Percentiles rank a stretch among this genome's conserved stretches.
These are phyloP conservation scores for Polyporus arcularius DNA, from an alignment of 768 basidiomycete genomes.

Conservation along the genomic window DNA sequence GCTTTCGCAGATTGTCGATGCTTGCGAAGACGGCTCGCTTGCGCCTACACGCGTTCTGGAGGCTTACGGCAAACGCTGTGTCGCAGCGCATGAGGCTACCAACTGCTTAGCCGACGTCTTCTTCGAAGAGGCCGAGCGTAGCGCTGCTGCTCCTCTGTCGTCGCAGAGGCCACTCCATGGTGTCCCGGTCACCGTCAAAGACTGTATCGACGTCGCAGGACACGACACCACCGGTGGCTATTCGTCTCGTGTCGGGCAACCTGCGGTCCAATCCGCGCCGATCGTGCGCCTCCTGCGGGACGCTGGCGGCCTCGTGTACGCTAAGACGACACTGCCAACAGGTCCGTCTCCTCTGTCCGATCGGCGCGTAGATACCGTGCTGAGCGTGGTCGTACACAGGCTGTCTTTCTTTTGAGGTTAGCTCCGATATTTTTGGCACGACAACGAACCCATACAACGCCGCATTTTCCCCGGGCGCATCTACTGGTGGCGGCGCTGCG, in stretches of 20 bases:
- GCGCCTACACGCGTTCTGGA: slow-evolving; percentile 34
- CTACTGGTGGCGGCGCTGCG: slow-evolving; percentile 53
- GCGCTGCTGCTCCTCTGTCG: neutral
- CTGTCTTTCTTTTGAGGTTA: slow-evolving; percentile 40
- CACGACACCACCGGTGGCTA: slow-evolving; percentile 49
- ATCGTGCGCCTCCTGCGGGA: slow-evolving; percentile 42
- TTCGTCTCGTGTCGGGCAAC: slow-evolving; percentile 39
- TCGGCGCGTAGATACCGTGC: too few species aligned
- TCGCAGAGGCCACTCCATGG: slow-evolving; percentile 39
- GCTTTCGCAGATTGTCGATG: slow-evolving; percentile 37
- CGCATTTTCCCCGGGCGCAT: slow-evolving; percentile 45
- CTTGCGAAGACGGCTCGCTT: slow-evolving; percentile 30
- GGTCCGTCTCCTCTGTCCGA: too few species aligned
- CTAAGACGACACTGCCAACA: slow-evolving; percentile 46
- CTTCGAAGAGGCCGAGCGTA: slow-evolving; percentile 33
- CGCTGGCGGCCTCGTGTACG: slow-evolving; percentile 44
- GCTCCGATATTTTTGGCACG: slow-evolving; percentile 47
- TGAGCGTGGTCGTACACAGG: slow-evolving; percentile 16
- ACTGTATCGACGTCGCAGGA: slow-evolving; percentile 46
- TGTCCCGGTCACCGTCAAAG: slow-evolving; percentile 52
- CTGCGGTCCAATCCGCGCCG: slow-evolving; percentile 36
- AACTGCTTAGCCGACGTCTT: slow-evolving; percentile 54
- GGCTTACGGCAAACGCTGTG: slow-evolving; percentile 43
- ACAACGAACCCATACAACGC: slow-evolving; percentile 51
- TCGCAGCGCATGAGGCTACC: slow-evolving; percentile 43